phyloP scores from a whole-genome alignment of 192 early-diverging fungal species.

The Lunasporangiospora selenospora region DNA sequence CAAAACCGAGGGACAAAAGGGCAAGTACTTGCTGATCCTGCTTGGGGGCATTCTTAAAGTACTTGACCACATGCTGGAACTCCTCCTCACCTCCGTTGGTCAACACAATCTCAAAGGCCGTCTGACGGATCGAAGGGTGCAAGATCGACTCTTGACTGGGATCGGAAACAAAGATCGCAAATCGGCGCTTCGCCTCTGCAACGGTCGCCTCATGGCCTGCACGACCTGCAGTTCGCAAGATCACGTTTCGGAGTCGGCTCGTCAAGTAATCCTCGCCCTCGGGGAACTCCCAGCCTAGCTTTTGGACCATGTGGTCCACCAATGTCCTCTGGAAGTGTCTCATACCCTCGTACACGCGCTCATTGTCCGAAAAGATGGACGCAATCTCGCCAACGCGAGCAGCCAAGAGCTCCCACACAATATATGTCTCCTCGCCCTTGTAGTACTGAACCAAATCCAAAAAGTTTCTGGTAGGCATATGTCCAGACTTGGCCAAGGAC shows the following conservation, averaged over 20 bases:
- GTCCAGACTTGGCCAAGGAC: conserved; percentile 79
- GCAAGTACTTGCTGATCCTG: conserved; percentile 76
- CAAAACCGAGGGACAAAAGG: conserved; percentile 68
- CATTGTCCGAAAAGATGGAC: conserved; percentile 71
- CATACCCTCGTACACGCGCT: conserved; percentile 68
- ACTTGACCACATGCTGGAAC: conserved; percentile 66
- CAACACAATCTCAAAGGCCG: conserved; percentile 78
- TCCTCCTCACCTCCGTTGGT: conserved; percentile 67
- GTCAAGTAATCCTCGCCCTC: conserved; percentile 78
- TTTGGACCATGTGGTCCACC: conserved; percentile 73
- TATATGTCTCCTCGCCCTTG: conserved; percentile 80
- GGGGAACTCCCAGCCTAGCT: conserved; percentile 83
- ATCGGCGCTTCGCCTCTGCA: conserved; percentile 74
- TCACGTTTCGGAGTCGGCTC: conserved; percentile 79
- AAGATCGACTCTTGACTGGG: conserved; percentile 70
- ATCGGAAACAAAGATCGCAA: conserved; percentile 67
- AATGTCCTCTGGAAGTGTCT: conserved; percentile 72
- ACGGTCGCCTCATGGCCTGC: conserved; percentile 71
- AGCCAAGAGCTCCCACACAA: conserved; percentile 75
- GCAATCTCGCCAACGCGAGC: conserved; percentile 65
- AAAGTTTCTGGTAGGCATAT: conserved; percentile 74
- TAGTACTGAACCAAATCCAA: conserved; percentile 80
- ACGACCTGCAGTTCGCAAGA: conserved; percentile 72
- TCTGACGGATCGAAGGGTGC: conserved; percentile 74
- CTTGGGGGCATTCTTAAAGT: conserved; percentile 65